Percentiles rank a stretch among this genome's conserved stretches.
Conservation (phyloP, 2,329 filamentous ascomycete species). For the Chlorencoelia australis region DNA sequence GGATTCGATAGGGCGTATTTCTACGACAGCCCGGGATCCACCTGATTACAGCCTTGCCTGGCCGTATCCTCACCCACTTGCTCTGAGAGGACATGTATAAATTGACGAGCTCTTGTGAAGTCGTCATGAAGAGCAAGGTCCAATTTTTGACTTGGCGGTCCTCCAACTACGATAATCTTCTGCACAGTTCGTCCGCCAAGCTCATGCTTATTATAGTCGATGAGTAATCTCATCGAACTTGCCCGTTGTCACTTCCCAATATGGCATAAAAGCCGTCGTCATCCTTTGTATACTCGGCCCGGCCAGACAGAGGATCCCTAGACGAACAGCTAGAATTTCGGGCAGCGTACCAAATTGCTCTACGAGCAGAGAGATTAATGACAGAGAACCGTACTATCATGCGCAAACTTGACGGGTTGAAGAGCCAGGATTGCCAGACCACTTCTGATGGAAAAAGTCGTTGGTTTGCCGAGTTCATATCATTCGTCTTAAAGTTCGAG, state of each 20-base stretch:
- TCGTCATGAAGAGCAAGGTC: not conserved
- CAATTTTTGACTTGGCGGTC: not conserved
- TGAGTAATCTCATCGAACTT: constrained; percentile 1
- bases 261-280: constrained; percentile 5
- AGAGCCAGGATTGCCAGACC: constrained; percentile 2
- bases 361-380: constrained; percentile 3
- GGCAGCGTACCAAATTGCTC: constrained; percentile 1
- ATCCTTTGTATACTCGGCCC: not conserved
- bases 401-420: constrained; percentile 1
- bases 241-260: constrained; percentile 1
- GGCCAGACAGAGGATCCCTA: constrained; percentile 1
- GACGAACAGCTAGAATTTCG: not conserved
- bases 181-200: not conserved
- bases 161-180: not conserved
- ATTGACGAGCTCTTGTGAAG: not conserved
- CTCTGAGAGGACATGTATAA: not conserved
- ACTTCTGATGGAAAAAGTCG: constrained; percentile 1
- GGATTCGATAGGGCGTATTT: not conserved
- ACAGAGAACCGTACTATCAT: constrained; percentile 1
- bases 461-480: not conserved
- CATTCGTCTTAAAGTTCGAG: not conserved
- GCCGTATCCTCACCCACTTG: not conserved
- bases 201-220: not conserved
- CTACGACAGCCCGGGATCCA: not conserved
- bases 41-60: not conserved